phyloP scores from a whole-genome alignment of 2,329 filamentous ascomycete genomes.

The Colletotrichum kahawae region DNA sequence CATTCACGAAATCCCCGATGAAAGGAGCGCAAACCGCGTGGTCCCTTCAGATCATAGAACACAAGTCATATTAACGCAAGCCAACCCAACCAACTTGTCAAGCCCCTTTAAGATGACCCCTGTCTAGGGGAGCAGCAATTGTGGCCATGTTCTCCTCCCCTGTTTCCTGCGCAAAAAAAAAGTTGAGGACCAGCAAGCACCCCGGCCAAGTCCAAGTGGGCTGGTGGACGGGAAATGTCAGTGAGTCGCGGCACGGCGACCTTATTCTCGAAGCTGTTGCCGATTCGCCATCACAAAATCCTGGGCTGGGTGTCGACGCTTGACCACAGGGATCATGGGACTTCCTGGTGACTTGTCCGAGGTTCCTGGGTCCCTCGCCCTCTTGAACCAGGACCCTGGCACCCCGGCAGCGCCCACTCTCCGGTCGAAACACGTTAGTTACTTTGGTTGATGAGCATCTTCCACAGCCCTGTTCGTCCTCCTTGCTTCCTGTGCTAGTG shows the following conservation, averaged over 20 bases:
- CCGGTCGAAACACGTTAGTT: slow-evolving; percentile 47
- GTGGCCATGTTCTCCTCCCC: neutral
- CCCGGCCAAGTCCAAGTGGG: slow-evolving; percentile 13
- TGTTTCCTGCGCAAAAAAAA: slow-evolving; percentile 7
- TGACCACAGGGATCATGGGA: slow-evolving; percentile 19
- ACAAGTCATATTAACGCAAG: neutral
- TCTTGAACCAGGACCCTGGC: slow-evolving; percentile 19
- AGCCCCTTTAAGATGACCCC: neutral
- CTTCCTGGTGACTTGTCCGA: slow-evolving; percentile 20
- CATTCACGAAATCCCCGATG: slow-evolving; percentile 3
- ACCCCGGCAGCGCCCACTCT: slow-evolving; percentile 34
- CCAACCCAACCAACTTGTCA: neutral
- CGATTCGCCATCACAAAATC: slow-evolving; percentile 22
- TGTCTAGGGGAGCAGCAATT: neutral
- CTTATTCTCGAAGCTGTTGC: slow-evolving; percentile 21
- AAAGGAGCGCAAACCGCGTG: neutral
- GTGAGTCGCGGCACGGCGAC: slow-evolving; percentile 22
- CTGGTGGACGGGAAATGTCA: slow-evolving; percentile 37
- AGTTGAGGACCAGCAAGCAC: slow-evolving; percentile 1
- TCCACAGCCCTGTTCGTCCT: slow-evolving; percentile 41
- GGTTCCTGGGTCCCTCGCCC: slow-evolving; percentile 16
- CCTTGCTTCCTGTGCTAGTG: slow-evolving; percentile 38
- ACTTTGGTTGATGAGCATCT: slow-evolving; percentile 39
- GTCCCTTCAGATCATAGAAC: slow-evolving; percentile 6
- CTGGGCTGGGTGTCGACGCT: slow-evolving; percentile 11